Conservation (phyloP, 495 filamentous ascomycete species). For the Penicillium steckii region DNA sequence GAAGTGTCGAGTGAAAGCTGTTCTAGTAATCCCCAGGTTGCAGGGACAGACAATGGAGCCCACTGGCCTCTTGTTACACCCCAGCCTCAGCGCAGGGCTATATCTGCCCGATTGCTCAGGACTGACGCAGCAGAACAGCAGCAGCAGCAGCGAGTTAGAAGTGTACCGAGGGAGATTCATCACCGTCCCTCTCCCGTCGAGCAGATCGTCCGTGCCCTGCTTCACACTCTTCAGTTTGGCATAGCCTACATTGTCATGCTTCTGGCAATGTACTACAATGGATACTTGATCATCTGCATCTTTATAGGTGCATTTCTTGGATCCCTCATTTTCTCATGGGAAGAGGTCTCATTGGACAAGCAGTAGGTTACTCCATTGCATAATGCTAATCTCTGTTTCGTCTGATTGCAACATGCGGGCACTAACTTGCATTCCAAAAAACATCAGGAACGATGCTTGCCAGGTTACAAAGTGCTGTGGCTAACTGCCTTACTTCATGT, state of each 20-base stretch:
- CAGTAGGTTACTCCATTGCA: slow-evolving; percentile 11
- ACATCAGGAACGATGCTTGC: slow-evolving; percentile 33
- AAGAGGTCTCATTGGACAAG: slow-evolving; percentile 23
- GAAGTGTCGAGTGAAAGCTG: too few species aligned
- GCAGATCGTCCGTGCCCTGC: slow-evolving; percentile 57
- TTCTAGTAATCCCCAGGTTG: too few species aligned
- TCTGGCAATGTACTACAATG: slow-evolving; percentile 66
- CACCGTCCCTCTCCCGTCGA: slow-evolving; percentile 52
- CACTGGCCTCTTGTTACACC: too few species aligned
- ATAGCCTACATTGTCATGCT: slow-evolving; percentile 74
- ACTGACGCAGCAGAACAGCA: neutral
- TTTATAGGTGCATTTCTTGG: slow-evolving; percentile 60
- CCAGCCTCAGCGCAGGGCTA: neutral
- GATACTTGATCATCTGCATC: slow-evolving; percentile 38
- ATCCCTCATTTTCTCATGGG: slow-evolving; percentile 60
- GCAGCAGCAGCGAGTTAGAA: too few species aligned
- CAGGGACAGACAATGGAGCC: too few species aligned
- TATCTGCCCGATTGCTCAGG: neutral
- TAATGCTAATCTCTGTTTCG: too few species aligned
- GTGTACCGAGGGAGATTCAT: neutral
- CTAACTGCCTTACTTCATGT: slow-evolving; percentile 11
- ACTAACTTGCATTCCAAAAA: too few species aligned
- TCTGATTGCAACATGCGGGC: too few species aligned
- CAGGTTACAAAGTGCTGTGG: slow-evolving; percentile 37
- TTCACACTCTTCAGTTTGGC: slow-evolving; percentile 68